Evolutionary conservation across 495 filamentous ascomycete species (phyloP).

Genomic region (Physcia stellaris): DNA sequence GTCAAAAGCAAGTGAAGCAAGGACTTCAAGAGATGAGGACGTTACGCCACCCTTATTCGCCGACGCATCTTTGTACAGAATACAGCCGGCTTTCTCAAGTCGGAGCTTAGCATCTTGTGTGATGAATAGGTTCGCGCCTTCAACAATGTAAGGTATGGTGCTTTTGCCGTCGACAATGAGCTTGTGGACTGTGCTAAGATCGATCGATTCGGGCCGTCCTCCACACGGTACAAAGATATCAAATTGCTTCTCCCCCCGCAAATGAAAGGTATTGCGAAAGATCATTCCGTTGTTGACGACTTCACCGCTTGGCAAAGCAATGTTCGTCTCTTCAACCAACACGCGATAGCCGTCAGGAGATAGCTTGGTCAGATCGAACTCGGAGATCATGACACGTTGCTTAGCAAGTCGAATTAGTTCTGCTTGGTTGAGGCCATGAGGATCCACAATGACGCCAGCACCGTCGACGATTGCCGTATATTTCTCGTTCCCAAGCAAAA

Average conservation of each 20-base stretch:
- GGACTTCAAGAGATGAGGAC: constrained; percentile 91
- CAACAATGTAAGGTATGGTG: constrained; percentile 84
- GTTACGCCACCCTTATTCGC: constrained; percentile 99
- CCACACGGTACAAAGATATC: constrained; percentile 94
- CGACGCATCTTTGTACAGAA: constrained; percentile 94
- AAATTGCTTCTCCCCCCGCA: constrained; percentile 58
- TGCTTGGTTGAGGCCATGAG: constrained; percentile 69
- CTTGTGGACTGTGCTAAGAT: constrained; percentile 69
- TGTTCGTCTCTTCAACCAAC: constrained; percentile 79
- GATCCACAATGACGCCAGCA: constrained; percentile 86
- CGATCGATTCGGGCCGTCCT: constrained; percentile 92
- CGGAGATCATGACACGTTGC: constrained; percentile 73
- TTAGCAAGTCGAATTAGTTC: constrained; percentile 79
- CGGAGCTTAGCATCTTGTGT: constrained; percentile 96
- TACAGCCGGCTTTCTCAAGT: constrained; percentile 82
- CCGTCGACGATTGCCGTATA: constrained; percentile 90
- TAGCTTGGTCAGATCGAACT: constrained; percentile 77
- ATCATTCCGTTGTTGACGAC: constrained; percentile 76
- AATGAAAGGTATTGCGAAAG: constrained; percentile 95
- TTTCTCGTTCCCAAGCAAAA: constrained; percentile 87
- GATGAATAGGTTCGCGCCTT: constrained; percentile 97
- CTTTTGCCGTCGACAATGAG: constrained; percentile 75
- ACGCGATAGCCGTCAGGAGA: constrained; percentile 81
- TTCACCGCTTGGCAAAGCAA: constrained; percentile 77
- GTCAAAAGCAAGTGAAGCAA: constrained; percentile 87